Base-by-base conservation (phyloP, 305 asterid genomes). In the Fraxinus paxiana region DNA sequence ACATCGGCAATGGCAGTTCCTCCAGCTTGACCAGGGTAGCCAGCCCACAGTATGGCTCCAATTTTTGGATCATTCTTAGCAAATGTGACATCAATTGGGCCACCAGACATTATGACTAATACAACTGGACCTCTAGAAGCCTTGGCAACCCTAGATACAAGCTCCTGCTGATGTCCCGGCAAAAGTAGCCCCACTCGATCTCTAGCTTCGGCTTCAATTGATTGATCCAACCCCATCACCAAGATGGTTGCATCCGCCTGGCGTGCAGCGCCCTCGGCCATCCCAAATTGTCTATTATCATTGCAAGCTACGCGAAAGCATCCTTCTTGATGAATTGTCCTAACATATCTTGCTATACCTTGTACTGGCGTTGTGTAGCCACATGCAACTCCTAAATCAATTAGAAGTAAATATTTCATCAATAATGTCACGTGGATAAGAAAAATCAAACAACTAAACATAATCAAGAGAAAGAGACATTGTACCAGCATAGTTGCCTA, bases 401-500 rank as follows among this genome's bases (percentile, higher is more conserved):
- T 38, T 43, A 7, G 22, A 43, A 77, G 33, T 4, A 37, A 18
- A 37, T 4, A 8, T 15, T 54, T 33, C 6, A 8, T 24, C 7
- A 63, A 34, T 13, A 37, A 18, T 38, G 0, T 9, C 2, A 22
- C 17, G 1, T 7, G 1, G 15, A 38, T 8, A 9, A 18, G 56
- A 46, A 10, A 38, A 37, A 37, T 0, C 9, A 61, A 2, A 12
- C 9, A 38, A 38, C 46, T 35, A 59, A 2, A 10, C 8, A 9
- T 1, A 22, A 0, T 3, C 12, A 17, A 26, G 10, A 43, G 0
- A 20, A 5, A 15, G 6, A 6, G 34, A 43, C 38, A 5, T 20
- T 15, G 3, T 87, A 95, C 98, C 99, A 0, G 99, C 99, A 61
- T 93, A 93, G 86, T 95, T 95, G 79, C 99, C 99, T 1, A 91